phyloP scores from a whole-genome alignment of 2,329 filamentous ascomycete species.

The Ophiostoma sp. region DNA sequence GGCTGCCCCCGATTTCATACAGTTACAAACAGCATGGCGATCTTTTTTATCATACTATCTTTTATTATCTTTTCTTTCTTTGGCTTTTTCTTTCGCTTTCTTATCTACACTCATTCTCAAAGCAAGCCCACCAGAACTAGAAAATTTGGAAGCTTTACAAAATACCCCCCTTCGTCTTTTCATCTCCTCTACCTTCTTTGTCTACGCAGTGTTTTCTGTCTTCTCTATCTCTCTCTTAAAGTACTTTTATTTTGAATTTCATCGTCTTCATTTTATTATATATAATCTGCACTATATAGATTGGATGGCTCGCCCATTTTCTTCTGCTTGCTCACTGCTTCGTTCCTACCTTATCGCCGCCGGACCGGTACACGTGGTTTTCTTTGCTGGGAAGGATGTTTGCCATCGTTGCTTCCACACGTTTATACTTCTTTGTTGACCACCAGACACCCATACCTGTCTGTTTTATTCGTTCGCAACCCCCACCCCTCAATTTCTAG shows the following conservation, averaged over 20 bases:
- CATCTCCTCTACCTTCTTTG: neutral
- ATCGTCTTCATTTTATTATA: neutral
- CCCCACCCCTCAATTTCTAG: neutral
- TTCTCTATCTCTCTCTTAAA: neutral
- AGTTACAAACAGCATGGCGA: conserved; percentile 24
- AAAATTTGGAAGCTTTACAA: conserved; percentile 1
- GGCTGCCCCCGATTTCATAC: neutral
- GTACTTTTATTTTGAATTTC: neutral
- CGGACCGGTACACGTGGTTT: neutral
- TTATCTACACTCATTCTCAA: neutral
- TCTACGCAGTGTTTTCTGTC: neutral
- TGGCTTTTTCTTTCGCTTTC: conserved; percentile 9
- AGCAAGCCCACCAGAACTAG: neutral
- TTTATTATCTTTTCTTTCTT: conserved; percentile 18
- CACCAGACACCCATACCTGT: neutral
- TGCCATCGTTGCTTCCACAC: neutral
- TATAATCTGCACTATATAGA: conserved; percentile 22
- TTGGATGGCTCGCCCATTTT: conserved; percentile 24
- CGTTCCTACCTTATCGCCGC: neutral
- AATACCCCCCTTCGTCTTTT: conserved; percentile 19
- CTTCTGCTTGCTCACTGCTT: neutral
- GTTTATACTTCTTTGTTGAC: neutral
- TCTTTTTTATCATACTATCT: conserved; percentile 21
- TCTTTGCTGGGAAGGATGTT: neutral
- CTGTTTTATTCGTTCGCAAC: neutral